Evolutionary conservation across 495 filamentous ascomycete species (phyloP).

Genomic region (Aspergillus egyptiacus): DNA sequence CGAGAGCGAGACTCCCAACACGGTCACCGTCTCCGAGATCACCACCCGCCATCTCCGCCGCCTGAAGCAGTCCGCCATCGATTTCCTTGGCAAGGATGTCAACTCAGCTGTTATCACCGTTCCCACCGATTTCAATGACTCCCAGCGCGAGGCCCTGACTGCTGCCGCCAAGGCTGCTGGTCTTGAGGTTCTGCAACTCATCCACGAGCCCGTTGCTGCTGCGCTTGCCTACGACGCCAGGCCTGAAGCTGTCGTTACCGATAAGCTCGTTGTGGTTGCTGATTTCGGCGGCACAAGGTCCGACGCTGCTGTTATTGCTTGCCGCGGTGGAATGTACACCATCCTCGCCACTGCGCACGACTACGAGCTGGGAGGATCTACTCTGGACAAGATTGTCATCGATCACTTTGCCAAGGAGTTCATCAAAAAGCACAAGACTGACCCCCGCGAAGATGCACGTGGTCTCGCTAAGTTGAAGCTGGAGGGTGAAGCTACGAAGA

Average conservation of each 20-base stretch:
- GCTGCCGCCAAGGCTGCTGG: slow-evolving; percentile 74
- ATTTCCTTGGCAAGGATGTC: slow-evolving; percentile 87
- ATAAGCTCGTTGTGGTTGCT: slow-evolving; percentile 88
- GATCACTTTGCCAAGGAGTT: slow-evolving; percentile 99
- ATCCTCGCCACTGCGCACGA: slow-evolving; percentile 91
- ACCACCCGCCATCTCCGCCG: slow-evolving; percentile 81
- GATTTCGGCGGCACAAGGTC: slow-evolving; percentile 91
- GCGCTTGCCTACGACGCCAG: slow-evolving; percentile 89
- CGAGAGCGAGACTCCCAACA: slow-evolving; percentile 59
- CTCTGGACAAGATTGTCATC: slow-evolving; percentile 82
- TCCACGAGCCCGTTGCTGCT: slow-evolving; percentile 88
- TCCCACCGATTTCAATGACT: slow-evolving; percentile 85
- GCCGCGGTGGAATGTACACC: slow-evolving; percentile 92
- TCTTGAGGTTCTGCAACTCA: slow-evolving; percentile 84
- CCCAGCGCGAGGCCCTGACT: slow-evolving; percentile 73
- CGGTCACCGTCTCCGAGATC: slow-evolving; percentile 75
- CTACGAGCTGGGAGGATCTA: slow-evolving; percentile 77
- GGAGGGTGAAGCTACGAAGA: slow-evolving; percentile 84
- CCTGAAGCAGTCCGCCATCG: slow-evolving; percentile 74
- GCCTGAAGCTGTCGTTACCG: slow-evolving; percentile 62
- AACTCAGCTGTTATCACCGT: slow-evolving; percentile 89
- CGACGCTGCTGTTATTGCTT: slow-evolving; percentile 84
- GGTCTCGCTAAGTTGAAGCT: slow-evolving; percentile 87
- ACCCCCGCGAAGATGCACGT: slow-evolving; percentile 74
- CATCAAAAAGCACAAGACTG: slow-evolving; percentile 84